Percentiles rank a stretch among this genome's conserved stretches.
These are phyloP conservation scores for Hypoxylon lenormandii DNA, from an alignment of 495 filamentous ascomycete species.

Conservation along the genomic window DNA sequence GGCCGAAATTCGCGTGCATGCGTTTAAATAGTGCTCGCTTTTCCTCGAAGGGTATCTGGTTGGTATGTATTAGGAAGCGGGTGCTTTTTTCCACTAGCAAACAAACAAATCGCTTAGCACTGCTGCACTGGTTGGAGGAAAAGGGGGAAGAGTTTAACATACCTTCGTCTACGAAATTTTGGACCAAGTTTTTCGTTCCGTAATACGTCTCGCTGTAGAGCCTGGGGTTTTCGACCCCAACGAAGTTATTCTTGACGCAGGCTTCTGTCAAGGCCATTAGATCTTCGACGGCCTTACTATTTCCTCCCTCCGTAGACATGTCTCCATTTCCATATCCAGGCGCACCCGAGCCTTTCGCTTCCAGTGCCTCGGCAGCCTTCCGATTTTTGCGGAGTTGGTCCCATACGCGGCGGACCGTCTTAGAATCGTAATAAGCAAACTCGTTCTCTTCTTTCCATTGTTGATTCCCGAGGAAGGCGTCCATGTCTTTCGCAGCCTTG, in stretches of 20 bases:
- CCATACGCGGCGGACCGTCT: slow-evolving; percentile 79
- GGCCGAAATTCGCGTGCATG: slow-evolving; percentile 87
- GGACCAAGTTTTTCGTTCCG: slow-evolving; percentile 91
- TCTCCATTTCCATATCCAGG: slow-evolving; percentile 35
- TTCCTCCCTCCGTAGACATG: slow-evolving; percentile 27
- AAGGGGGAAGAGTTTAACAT: slow-evolving; percentile 23
- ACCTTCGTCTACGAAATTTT: slow-evolving; percentile 88
- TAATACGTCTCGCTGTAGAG: slow-evolving; percentile 97
- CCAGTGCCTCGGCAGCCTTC: slow-evolving; percentile 68
- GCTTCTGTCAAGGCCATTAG: slow-evolving; percentile 81
- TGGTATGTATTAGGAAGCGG: slow-evolving; percentile 73
- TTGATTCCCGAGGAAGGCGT: slow-evolving; percentile 83
- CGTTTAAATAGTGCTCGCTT: slow-evolving; percentile 90
- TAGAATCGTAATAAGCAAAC: slow-evolving; percentile 93
- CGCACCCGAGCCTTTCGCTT: slow-evolving; percentile 38
- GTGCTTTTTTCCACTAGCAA: slow-evolving; percentile 69
- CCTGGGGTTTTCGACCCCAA: slow-evolving; percentile 90
- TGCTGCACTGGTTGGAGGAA: neutral
- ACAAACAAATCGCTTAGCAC: slow-evolving; percentile 16
- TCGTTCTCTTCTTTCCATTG: slow-evolving; percentile 87
- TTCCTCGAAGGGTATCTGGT: slow-evolving; percentile 73
- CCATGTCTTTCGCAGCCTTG: slow-evolving; percentile 77
- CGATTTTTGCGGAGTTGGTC: slow-evolving; percentile 75
- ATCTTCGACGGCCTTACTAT: slow-evolving; percentile 72
- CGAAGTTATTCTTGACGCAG: slow-evolving; percentile 97